Base-by-base conservation (phyloP, 2,329 filamentous ascomycete species). In the Botrytis deweyae region DNA sequence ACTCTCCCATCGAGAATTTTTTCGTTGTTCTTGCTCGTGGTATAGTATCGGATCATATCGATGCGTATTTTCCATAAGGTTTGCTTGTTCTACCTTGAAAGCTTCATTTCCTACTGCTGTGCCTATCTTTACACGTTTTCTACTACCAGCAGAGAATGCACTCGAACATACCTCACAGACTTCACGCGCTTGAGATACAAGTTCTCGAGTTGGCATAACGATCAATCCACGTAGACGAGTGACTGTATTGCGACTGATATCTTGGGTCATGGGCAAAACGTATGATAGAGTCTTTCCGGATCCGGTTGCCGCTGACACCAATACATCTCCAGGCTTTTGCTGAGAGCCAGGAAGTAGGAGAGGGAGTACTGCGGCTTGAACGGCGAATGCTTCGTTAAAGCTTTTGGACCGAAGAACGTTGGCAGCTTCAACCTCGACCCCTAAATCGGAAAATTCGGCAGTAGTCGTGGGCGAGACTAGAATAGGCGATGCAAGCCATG, bases 251-350 rank as follows among this genome's bases (percentile, higher is more conserved):
- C 88, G 85, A 77, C 91, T 91, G 67, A 99, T 85, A 69, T 92
- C 90, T 64, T 94, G 89, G 6, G 97, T 88, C 74, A 99, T 90
- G 0, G 96, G 96, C 4, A 99, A 84, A 0, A 95, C 89, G 80
- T 99, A 99, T 0, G 95, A 92, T 25, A 99, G 83, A 0, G 96
- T 99, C 81, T 99, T 99, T 73, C 96, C 96, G 0, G 96, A 98
- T 14, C 96, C 96, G 0, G 96, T 99, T 1, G 95, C 93, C 0
- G 97, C 96, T 12, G 94, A 96, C 4, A 99, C 91, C 63, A 97
- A 91, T 7, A 99, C 83, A 81, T 99, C 96, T 8, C 93, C 92
- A 1, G 88, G 84, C 52, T 90, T 87, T 52, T 88, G 84, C 73
- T 87, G 85, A 61, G 88, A 86, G 0, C 87, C 88, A 36, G 89